Base-by-base conservation (phyloP, 208 protist genomes). In the Leishmania gerbilli region DNA sequence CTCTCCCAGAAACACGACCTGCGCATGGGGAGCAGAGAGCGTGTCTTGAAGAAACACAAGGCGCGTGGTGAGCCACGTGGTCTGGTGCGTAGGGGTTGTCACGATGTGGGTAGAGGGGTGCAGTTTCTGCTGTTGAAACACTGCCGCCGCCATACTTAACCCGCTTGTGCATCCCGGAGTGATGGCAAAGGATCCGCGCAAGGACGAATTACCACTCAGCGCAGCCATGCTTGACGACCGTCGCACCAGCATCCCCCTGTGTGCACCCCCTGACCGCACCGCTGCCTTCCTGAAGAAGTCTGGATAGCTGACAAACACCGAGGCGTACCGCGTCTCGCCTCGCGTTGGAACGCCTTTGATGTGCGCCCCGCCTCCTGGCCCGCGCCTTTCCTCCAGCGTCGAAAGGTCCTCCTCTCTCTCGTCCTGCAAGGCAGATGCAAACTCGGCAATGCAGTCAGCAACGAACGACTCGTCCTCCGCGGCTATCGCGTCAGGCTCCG, bases 1-100 rank as follows among this genome's bases (percentile, higher is more conserved):
- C 17, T 82, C 65, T 31, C 90, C 88, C 34, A 95, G 79, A 71
- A 97, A 72, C 3, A 88, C 88, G 1, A 91, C 79, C 74, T 95
- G 90, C 27, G 83, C 77, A 21, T 89, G 84, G 9, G 79, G 78
- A 31, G 82, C 80, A 19, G 80, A 83, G 13, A 95, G 77, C 11
- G 75, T 3, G 58, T 81, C 71, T 9, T 68, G 65, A 21, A 93
- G 74, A 40, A 74, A 76, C n/a, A 86, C 37, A 27, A 85, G 53
- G 21, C 82, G 79, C 62, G 80, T 77, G 9, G 84, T 87, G 49
- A 95, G 84, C 91, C 91, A 95, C 42, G 84, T 88, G 24, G 89
- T 95, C 77, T 88, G 88, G 31, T 91, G 88, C 1, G 89, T 94
- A 19, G 74, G 74, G 3, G 84, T 89, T n/a, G 1, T 19, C 58